Evolutionary conservation across 495 filamentous ascomycete species (phyloP).

Genomic region (Echria macrotheca): DNA sequence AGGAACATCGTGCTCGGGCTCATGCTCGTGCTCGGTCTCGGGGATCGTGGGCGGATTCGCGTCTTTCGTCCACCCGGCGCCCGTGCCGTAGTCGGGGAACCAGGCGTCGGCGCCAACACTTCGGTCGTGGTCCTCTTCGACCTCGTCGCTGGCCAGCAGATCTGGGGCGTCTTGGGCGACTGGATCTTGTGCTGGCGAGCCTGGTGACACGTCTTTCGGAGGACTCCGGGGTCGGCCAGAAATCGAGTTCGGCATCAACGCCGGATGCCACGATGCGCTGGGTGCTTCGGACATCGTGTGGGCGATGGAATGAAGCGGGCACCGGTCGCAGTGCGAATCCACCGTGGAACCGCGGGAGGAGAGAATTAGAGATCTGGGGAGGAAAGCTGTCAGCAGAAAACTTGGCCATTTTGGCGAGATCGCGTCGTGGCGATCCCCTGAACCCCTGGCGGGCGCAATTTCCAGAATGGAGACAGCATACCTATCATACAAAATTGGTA

Average conservation of each 20-base stretch:
- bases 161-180: not conserved
- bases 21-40: slow-evolving; percentile 11
- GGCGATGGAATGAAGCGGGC: slow-evolving; percentile 27
- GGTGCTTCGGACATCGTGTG: slow-evolving; percentile 38
- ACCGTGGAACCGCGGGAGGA: slow-evolving; percentile 16
- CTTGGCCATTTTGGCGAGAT: not conserved
- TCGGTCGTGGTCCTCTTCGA: slow-evolving; percentile 14
- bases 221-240: slow-evolving; percentile 17
- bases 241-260: slow-evolving; percentile 46
- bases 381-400: slow-evolving; percentile 13
- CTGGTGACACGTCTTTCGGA: slow-evolving; percentile 1
- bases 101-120: slow-evolving; percentile 24
- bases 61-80: slow-evolving; percentile 25
- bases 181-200: not conserved
- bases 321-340: slow-evolving; percentile 25
- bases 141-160: not conserved
- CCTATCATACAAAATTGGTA: slow-evolving; percentile 15
- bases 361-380: slow-evolving; percentile 23
- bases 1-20: too few relatives aligned
- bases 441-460: slow-evolving; percentile 14
- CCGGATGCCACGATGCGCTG: slow-evolving; percentile 50
- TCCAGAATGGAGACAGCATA: slow-evolving; percentile 12
- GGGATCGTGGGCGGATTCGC: not conserved
- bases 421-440: slow-evolving; percentile 1
- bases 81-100: slow-evolving; percentile 25